These are phyloP conservation scores for Porcisia deanei DNA, from an alignment of 208 protist species.

Conservation along the genomic window DNA sequence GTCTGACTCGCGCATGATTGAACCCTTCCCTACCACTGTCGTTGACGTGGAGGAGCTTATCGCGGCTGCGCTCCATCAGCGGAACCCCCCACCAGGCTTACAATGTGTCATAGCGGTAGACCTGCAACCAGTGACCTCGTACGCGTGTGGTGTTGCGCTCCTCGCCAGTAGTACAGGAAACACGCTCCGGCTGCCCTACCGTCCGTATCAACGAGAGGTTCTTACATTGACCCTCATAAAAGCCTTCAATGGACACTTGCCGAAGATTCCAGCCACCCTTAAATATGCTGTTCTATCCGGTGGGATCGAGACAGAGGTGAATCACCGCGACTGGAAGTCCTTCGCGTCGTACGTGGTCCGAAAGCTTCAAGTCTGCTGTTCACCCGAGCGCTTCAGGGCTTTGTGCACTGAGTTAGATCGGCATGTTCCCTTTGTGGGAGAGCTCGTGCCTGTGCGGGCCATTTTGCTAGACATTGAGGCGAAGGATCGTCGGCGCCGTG, in stretches of 20 bases:
- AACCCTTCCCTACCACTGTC: slow-evolving; percentile 70
- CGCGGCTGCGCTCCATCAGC: slow-evolving; percentile 50
- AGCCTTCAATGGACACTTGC: slow-evolving; percentile 77
- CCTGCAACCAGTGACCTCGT: slow-evolving; percentile 72
- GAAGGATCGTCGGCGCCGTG: slow-evolving; percentile 62
- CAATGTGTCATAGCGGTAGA: slow-evolving; percentile 84
- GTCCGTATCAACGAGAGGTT: slow-evolving; percentile 68
- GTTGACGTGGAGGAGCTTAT: slow-evolving; percentile 76
- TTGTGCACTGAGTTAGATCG: slow-evolving; percentile 66
- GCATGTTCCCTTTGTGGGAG: slow-evolving; percentile 79
- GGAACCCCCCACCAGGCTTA: slow-evolving; percentile 53
- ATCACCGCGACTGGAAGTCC: slow-evolving; percentile 86
- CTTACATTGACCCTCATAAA: slow-evolving; percentile 57
- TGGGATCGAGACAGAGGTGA: slow-evolving; percentile 65
- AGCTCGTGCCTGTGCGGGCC: slow-evolving; percentile 83
- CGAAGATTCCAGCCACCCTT: slow-evolving; percentile 45
- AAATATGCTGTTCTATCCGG: slow-evolving; percentile 83
- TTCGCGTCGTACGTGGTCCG: slow-evolving; percentile 75
- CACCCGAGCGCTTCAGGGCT: slow-evolving; percentile 25
- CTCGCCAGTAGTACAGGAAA: slow-evolving; percentile 85
- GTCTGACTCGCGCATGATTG: slow-evolving; percentile 53
- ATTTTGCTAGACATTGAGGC: slow-evolving; percentile 55
- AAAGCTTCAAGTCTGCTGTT: slow-evolving; percentile 64
- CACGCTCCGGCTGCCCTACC: slow-evolving; percentile 74
- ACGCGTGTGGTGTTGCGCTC: slow-evolving; percentile 61